Base-by-base conservation (phyloP, 169 alveolate genomes). In the Cryptosporidium andersoni region DNA sequence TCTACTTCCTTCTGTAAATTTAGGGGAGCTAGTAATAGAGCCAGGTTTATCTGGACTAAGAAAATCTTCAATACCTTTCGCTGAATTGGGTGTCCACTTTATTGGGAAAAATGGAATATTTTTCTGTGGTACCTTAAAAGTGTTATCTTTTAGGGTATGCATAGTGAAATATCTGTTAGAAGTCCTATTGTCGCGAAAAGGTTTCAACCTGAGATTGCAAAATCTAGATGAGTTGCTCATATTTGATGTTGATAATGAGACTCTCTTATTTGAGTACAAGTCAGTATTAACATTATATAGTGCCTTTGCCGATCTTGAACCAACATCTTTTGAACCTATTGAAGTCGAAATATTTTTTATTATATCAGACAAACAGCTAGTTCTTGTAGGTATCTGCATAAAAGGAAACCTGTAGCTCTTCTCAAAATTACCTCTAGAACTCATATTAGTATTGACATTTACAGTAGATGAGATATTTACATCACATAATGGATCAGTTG, bases 261-360 rank as follows among this genome's bases (percentile, higher is more conserved):
- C n/a, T 64, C 11, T 39, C 58, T 64, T 37, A 40, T 64, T 25
- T n/a, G 34, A 37, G 12, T 2, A n/a, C 43, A 34, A 5, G 60
- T 6, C 6, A 6, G 39, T 1, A 6, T 12, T n/a, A 47, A 42
- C 74, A 11, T 58, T 49, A 37, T 16, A 4, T 34, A 11, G 25
- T 60, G n/a, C 40, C 6, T 34, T 9, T 16, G 65, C 25, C 0
- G 25, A 39, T 3, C 48, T 14, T 39, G 39, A 14, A 60, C 4
- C 45, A 42, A 34, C 49, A 34, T n/a, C 39, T 4, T 60, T 60
- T 14, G 45, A 9, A 2, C 49, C 25, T 34, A 60, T 60, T 16
- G 48, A 60, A 51, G 14, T 53, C 40, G 66, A 58, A 37, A 74
- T 74, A n/a, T 74, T 74, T n/a, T 55, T 74, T 9, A 74, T 74